These are phyloP conservation scores for Schizosaccharomyces japonicus DNA, from an alignment of 805 yeast genomes.

Conservation along the genomic window DNA sequence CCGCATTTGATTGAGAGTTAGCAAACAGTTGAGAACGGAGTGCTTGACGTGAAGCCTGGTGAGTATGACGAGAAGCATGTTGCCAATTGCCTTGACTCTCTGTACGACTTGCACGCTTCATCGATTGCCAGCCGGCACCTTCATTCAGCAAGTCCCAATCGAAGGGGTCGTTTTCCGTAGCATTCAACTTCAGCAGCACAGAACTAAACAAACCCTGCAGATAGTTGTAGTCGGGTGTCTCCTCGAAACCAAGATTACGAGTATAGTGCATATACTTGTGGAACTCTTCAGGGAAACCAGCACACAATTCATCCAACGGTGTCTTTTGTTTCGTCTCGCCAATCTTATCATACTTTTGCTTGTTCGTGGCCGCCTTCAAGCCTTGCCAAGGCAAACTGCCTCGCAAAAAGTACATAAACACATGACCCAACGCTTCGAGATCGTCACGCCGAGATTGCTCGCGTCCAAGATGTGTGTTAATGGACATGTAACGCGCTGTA, in stretches of 20 bases:
- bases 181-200: conserved; percentile 48
- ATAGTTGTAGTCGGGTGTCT: conserved; percentile 80
- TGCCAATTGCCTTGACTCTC: no score
- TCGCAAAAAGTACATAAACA: conserved; percentile 75
- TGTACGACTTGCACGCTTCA: background rate
- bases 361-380: conserved; percentile 88
- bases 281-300: conserved; percentile 76
- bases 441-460: conserved; percentile 95
- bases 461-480: conserved; percentile 89
- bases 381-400: conserved; percentile 99
- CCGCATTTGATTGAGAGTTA: no score
- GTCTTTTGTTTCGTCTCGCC: conserved; percentile 91
- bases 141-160: conserved; percentile 95
- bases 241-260: conserved; percentile 74
- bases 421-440: conserved; percentile 89
- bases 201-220: conserved; percentile 55
- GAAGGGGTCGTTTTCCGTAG: conserved; percentile 62
- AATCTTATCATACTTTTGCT: conserved; percentile 89
- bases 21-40: no score
- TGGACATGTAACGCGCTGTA: conserved; percentile 93
- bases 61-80: no score
- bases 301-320: conserved; percentile 60
- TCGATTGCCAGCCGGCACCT: conserved; percentile 78
- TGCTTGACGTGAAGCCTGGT: no score
- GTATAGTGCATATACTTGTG: conserved; percentile 78